A percentile compares a stretch with the other conserved stretches of the same genome.
These are phyloP conservation scores for Zygnema cylindricum DNA, from an alignment of 139 green algal species.

Conservation along the genomic window DNA sequence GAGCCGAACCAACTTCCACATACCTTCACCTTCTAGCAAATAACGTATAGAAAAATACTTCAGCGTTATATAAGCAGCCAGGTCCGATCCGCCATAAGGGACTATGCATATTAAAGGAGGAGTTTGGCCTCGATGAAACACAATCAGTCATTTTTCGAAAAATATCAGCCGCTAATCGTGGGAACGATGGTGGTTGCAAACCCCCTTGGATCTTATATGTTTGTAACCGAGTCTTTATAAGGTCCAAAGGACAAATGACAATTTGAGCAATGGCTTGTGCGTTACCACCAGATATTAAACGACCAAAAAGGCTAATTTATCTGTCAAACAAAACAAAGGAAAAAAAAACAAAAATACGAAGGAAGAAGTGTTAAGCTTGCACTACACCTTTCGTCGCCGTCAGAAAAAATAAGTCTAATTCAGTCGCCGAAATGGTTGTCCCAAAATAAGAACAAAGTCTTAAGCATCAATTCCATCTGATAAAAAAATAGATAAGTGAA, in stretches of 20 bases:
- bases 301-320: constrained; percentile 21
- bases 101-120: constrained; percentile 85
- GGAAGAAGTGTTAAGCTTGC: too few species aligned
- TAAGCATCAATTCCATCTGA: too few species aligned
- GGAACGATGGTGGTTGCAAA: neutral
- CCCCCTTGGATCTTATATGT: neutral
- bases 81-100: constrained; percentile 97
- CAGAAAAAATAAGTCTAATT: too few species aligned
- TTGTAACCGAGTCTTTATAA: constrained; percentile 59
- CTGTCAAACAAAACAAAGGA: too few species aligned
- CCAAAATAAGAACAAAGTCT: too few species aligned
- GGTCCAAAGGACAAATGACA: constrained; percentile 62
- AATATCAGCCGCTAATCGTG: constrained; percentile 28
- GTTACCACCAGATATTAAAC: constrained; percentile 58
- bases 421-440: too few species aligned
- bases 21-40: constrained; percentile 29
- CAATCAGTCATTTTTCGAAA: constrained; percentile 22
- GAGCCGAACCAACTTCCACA: constrained; percentile 79
- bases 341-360: too few species aligned
- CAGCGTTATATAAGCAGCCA: constrained; percentile 93
- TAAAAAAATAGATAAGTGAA: too few species aligned
- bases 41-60: constrained; percentile 69
- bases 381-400: too few species aligned
- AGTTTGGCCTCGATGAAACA: constrained; percentile 57
- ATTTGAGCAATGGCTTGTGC: constrained; percentile 59